These are phyloP conservation scores for Boletus chippewaensis DNA, from an alignment of 1,284 basidiomycete species.

Conservation along the genomic window DNA sequence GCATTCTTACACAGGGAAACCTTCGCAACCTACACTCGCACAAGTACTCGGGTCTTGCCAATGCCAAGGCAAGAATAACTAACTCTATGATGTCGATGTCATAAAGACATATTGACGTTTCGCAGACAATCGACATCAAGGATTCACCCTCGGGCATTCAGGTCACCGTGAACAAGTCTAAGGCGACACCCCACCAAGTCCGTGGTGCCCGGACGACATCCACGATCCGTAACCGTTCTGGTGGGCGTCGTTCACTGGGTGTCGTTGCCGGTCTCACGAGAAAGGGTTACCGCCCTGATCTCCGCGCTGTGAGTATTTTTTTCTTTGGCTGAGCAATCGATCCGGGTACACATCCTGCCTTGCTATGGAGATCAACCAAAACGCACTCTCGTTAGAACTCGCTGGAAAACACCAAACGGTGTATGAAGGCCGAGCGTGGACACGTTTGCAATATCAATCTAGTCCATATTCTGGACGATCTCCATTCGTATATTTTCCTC, in stretches of 20 bases:
- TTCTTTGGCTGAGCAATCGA: not conserved
- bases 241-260: constrained; percentile 69
- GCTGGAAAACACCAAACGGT: constrained; percentile 55
- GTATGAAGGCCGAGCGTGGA: constrained; percentile 81
- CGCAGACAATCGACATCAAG: constrained; percentile 61
- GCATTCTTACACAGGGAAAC: constrained; percentile 58
- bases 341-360: not conserved
- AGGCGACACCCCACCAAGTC: constrained; percentile 53
- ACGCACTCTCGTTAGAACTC: constrained; percentile 72
- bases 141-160: constrained; percentile 57
- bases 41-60: constrained; percentile 86
- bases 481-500: constrained; percentile 18
- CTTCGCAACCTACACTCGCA: constrained; percentile 79
- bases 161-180: constrained; percentile 66
- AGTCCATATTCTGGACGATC: constrained; percentile 21
- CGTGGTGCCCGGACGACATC: constrained; percentile 43
- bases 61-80: constrained; percentile 57
- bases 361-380: constrained; percentile 10
- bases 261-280: constrained; percentile 61
- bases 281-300: constrained; percentile 78
- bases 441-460: constrained; percentile 70
- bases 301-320: constrained; percentile 60
- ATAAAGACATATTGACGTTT: not conserved
- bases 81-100: not conserved
- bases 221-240: constrained; percentile 65